Conservation (phyloP, 1,284 basidiomycete genomes). For the Baeospora myosura region DNA sequence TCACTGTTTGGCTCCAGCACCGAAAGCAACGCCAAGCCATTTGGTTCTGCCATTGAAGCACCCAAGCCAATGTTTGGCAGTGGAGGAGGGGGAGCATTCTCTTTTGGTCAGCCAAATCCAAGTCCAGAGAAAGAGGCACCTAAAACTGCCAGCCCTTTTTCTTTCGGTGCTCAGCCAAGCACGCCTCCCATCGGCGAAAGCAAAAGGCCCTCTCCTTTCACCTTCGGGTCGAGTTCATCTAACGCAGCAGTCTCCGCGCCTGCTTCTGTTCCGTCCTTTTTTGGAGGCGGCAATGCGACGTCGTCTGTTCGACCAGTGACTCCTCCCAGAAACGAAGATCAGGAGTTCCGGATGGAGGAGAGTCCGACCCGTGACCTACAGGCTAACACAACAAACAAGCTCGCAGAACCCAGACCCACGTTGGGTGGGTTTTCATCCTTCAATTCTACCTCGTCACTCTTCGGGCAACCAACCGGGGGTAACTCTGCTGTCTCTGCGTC, state of each 20-base stretch:
- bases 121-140: constrained; percentile 7
- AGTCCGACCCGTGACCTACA: constrained; percentile 6
- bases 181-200: constrained; percentile 5
- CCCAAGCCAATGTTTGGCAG: constrained; percentile 6
- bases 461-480: not conserved
- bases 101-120: constrained; percentile 8
- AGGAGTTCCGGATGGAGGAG: constrained; percentile 8
- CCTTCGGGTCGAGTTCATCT: too few species aligned
- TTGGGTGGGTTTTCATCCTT: not conserved
- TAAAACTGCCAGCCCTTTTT: constrained; percentile 1
- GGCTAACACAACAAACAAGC: not conserved
- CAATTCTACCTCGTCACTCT: constrained; percentile 1
- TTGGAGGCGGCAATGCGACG: too few species aligned
- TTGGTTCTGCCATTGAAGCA: not conserved
- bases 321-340: constrained; percentile 4
- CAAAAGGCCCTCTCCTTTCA: too few species aligned
- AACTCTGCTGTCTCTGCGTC: not conserved
- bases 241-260: too few species aligned
- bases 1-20: constrained; percentile 2
- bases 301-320: constrained; percentile 13
- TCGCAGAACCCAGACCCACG: constrained; percentile 6
- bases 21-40: not conserved
- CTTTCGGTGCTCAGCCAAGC: constrained; percentile 12
- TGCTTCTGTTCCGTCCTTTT: too few species aligned
- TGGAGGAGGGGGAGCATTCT: constrained; percentile 3